These are phyloP conservation scores for Yarrowia sp. DNA, from an alignment of 805 yeast species.

Conservation along the genomic window DNA sequence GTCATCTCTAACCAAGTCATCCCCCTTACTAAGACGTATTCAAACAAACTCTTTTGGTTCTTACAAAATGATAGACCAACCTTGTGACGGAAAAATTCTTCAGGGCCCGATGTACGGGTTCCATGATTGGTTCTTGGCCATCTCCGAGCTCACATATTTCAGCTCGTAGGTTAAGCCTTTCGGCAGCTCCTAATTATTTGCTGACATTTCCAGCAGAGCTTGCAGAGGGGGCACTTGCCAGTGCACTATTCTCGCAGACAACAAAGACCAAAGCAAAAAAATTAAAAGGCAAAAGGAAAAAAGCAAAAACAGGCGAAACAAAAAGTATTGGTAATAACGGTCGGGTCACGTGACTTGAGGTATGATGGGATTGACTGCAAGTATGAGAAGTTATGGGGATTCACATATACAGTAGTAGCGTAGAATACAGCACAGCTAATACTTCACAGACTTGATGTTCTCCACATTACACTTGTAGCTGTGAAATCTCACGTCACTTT, in stretches of 20 bases:
- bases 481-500: neutral
- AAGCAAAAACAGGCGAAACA: too few relatives aligned
- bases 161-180: conserved; percentile 14
- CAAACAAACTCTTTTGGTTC: neutral
- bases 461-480: too few relatives aligned
- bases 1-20: too few relatives aligned
- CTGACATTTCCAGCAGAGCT: neutral
- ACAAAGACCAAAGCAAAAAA: neutral
- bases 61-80: neutral
- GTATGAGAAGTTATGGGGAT: too few relatives aligned
- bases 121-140: conserved; percentile 11
- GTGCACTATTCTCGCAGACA: neutral
- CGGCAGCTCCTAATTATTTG: neutral
- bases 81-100: conserved; percentile 2
- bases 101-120: neutral
- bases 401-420: too few relatives aligned
- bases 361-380: too few relatives aligned
- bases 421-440: too few relatives aligned
- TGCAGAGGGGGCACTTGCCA: neutral
- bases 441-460: too few relatives aligned
- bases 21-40: too few relatives aligned
- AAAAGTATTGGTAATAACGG: too few relatives aligned
- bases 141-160: conserved; percentile 5
- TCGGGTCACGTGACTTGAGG: too few relatives aligned
- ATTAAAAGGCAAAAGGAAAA: neutral